These are phyloP conservation scores for Xerocomellus dryophilus DNA, from an alignment of 768 basidiomycete species.

Conservation along the genomic window DNA sequence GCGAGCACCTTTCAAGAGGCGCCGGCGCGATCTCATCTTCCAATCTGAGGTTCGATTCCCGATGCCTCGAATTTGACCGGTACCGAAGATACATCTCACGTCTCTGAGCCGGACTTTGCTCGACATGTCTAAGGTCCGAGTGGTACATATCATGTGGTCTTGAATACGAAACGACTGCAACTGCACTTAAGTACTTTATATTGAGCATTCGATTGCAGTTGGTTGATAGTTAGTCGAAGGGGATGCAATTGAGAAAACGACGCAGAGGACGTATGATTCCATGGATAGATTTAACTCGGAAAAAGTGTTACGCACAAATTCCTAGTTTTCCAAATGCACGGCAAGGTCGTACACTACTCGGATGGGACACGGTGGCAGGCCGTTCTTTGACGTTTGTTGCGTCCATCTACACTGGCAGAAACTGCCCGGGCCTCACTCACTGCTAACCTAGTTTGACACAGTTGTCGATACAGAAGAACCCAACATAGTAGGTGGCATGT, in stretches of 20 bases:
- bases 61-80: background rate
- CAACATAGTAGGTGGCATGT: no score
- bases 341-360: no score
- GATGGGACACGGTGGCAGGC: background rate
- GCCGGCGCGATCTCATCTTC: background rate
- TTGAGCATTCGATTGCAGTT: no score
- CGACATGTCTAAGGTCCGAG: background rate
- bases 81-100: background rate
- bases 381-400: background rate
- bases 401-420: background rate
- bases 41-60: background rate
- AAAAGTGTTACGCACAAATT: no score
- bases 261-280: background rate
- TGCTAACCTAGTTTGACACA: background rate
- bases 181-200: no score
- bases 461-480: background rate
- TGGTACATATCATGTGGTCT: background rate
- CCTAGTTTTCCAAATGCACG: background rate
- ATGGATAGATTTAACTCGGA: background rate
- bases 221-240: no score
- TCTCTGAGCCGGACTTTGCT: background rate
- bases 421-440: background rate
- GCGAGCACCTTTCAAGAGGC: background rate
- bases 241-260: background rate
- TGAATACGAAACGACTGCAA: background rate